phyloP scores from a whole-genome alignment of 2,329 filamentous ascomycete species.

The Alternaria panax region DNA sequence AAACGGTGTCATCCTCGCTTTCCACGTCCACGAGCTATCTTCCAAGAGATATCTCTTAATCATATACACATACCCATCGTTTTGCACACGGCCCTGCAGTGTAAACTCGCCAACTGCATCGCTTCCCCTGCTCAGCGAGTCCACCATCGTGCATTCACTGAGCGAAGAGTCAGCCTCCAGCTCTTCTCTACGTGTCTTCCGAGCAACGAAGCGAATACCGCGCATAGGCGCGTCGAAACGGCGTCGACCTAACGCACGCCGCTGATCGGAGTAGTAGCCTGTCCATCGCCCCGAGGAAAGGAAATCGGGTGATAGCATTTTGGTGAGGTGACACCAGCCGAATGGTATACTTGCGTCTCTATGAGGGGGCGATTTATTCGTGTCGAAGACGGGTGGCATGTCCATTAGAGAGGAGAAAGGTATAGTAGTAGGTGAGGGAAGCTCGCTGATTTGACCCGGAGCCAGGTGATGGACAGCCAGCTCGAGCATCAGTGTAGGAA shows the following conservation, averaged over 20 bases:
- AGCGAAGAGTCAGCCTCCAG: neutral
- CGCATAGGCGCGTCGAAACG: constrained; percentile 24
- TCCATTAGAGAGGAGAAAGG: constrained; percentile 23
- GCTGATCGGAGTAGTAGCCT: constrained; percentile 28
- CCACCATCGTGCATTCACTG: constrained; percentile 7
- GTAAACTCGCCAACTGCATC: constrained; percentile 26
- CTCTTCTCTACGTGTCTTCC: neutral
- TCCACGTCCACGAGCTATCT: constrained; percentile 22
- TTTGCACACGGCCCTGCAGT: constrained; percentile 21
- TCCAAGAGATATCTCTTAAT: constrained; percentile 23
- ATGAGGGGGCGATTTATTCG: neutral
- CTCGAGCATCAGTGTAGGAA: constrained; percentile 12
- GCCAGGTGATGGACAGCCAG: neutral
- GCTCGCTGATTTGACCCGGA: neutral
- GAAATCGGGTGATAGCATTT: constrained; percentile 26
- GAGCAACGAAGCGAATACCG: constrained; percentile 17
- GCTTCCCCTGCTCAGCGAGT: constrained; percentile 18
- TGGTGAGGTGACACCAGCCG: constrained; percentile 20
- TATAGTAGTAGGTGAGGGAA: constrained; percentile 24
- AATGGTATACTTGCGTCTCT: constrained; percentile 11
- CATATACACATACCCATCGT: constrained; percentile 24
- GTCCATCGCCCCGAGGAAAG: constrained; percentile 26
- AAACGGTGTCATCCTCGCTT: constrained; percentile 30
- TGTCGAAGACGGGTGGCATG: constrained; percentile 20
- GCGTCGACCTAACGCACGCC: neutral